Evolutionary conservation across 345 rosid species (phyloP).

Genomic region (Bruguiera gymnorhiza): DNA sequence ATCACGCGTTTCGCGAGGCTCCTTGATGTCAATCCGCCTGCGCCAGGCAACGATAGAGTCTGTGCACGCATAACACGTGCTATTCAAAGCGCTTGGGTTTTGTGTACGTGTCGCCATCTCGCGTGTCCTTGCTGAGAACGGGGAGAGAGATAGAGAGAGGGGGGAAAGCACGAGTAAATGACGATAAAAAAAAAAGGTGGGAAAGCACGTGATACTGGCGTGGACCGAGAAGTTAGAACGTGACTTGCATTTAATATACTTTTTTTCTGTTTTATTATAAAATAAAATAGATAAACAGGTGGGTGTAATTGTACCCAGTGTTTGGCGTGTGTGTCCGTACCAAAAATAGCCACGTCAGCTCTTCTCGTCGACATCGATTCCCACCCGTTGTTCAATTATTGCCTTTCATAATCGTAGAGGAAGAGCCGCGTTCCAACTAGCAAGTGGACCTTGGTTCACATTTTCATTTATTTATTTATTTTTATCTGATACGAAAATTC

Average conservation of each 20-base stretch:
- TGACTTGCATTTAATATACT: conserved; percentile 27
- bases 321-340: no score
- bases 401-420: no score
- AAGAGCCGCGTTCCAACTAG: no score
- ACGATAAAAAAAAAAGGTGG: background rate
- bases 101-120: conserved; percentile 12
- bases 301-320: no score
- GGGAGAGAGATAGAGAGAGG: background rate
- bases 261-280: no score
- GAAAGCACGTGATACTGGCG: conserved; percentile 29
- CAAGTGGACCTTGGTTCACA: no score
- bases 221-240: conserved; percentile 28
- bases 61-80: conserved; percentile 28
- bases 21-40: background rate
- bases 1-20: conserved; percentile 30
- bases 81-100: background rate
- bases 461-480: background rate
- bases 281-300: no score
- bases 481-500: no score
- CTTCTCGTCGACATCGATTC: no score
- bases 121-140: background rate
- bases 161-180: no score
- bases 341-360: no score
- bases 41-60: conserved; percentile 13
- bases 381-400: no score